Percentiles rank a stretch among this genome's conserved stretches.
Evolutionary conservation across 164 flowering plant species (phyloP).

Genomic region (Platanus orientalis): DNA sequence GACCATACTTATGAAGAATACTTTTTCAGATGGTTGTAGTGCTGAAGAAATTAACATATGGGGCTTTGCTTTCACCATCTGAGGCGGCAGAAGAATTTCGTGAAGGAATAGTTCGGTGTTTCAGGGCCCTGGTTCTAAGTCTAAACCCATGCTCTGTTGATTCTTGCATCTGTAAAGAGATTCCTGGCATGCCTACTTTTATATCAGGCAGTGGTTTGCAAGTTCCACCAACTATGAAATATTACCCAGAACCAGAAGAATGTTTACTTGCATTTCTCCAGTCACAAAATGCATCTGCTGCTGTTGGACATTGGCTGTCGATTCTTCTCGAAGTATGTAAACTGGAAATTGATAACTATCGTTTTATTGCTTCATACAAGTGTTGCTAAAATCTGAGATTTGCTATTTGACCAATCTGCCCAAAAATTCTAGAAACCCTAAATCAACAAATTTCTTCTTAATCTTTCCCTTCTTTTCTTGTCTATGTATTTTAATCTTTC

Average conservation of each 20-base stretch:
- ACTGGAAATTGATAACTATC: background rate
- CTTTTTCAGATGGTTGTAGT: constrained; percentile 65
- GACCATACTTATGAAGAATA: constrained; percentile 3
- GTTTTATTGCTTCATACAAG: background rate
- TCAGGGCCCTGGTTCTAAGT: constrained; percentile 59
- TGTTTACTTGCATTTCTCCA: constrained; percentile 83
- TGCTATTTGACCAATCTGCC: too few species aligned
- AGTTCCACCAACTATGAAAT: constrained; percentile 4
- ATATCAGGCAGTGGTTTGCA: constrained; percentile 20
- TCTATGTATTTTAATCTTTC: too few species aligned
- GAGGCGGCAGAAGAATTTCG: constrained; percentile 95
- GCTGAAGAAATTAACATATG: constrained; percentile 72
- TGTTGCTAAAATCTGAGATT: too few species aligned
- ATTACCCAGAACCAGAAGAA: constrained; percentile 32
- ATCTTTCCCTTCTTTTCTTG: too few species aligned
- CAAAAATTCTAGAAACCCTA: too few species aligned
- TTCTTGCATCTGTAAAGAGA: constrained; percentile 58
- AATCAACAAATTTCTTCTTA: too few species aligned
- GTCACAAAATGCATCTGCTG: constrained; percentile 75
- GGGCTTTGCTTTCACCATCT: constrained; percentile 69
- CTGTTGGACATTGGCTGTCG: constrained; percentile 96
- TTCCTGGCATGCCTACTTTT: constrained; percentile 40
- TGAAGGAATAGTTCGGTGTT: constrained; percentile 76
- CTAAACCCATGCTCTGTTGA: constrained; percentile 45
- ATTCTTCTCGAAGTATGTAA: constrained; percentile 75